Evolutionary conservation across 192 early-diverging fungal species (phyloP).

Genomic region (Linnemannia elongata): DNA sequence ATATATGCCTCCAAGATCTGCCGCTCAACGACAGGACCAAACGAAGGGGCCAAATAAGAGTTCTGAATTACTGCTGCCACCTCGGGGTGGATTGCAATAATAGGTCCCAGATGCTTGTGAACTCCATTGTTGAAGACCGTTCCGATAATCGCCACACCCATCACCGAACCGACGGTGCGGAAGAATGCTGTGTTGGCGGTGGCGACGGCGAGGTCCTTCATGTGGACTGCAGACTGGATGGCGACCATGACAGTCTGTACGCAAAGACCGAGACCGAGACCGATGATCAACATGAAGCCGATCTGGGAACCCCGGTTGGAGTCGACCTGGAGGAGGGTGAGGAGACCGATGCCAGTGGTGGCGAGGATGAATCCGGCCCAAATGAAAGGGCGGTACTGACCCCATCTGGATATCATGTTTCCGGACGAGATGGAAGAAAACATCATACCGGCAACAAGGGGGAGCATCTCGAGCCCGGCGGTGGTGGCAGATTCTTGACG

Average conservation of each 20-base stretch:
- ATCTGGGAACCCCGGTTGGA: slow-evolving; percentile 63
- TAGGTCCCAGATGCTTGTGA: slow-evolving; percentile 10
- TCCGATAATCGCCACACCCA: slow-evolving; percentile 56
- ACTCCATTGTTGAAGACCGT: slow-evolving; percentile 54
- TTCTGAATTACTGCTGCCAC: slow-evolving; percentile 5
- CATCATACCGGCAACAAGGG: slow-evolving; percentile 78
- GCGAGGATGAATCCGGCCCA: slow-evolving; percentile 72
- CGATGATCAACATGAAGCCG: slow-evolving; percentile 74
- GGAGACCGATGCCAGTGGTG: slow-evolving; percentile 69
- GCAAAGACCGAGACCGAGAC: slow-evolving; percentile 79
- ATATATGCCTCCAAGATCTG: slow-evolving; percentile 65
- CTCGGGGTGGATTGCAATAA: background rate
- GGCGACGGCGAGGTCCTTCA: slow-evolving; percentile 72
- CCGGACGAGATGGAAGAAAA: slow-evolving; percentile 74
- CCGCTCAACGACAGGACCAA: slow-evolving; percentile 37
- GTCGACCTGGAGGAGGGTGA: slow-evolving; percentile 62
- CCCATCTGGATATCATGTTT: slow-evolving; percentile 64
- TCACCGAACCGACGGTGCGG: slow-evolving; percentile 48
- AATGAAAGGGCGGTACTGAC: slow-evolving; percentile 73
- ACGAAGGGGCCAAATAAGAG: slow-evolving; percentile 49
- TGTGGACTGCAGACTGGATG: slow-evolving; percentile 72
- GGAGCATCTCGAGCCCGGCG: slow-evolving; percentile 80
- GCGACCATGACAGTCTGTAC: slow-evolving; percentile 76
- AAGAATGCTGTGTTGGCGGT: slow-evolving; percentile 76
- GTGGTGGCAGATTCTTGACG: slow-evolving; percentile 64